Evolutionary conservation across 495 filamentous ascomycete species (phyloP), one percentile per base, ranked within the genome.

Genomic region (Neurospora cerealis): DNA sequence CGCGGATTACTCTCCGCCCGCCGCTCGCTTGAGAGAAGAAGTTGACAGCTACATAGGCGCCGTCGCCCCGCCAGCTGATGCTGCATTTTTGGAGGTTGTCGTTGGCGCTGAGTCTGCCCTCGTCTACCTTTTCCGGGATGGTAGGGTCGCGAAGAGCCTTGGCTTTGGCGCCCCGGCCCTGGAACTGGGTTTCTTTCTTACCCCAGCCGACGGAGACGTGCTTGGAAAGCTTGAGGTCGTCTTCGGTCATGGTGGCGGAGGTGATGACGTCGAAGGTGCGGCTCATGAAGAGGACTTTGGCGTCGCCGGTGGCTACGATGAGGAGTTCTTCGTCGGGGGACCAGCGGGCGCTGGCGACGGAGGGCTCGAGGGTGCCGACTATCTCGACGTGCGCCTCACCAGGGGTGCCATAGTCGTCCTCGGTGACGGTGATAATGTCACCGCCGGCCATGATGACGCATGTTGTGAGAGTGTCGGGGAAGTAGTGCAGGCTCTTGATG

Each of bases 171-270:
- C 94, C 90, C 79, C 93, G 94, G 70, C 96, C 96, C 79, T 97
- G 92, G 78, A 99, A 99, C 82, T 99, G 96, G 7, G 96, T 99
- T 82, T 99, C 96, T 79, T 91, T 91, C 85, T 98, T 98, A 74
- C 96, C 96, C 96, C 96, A 99, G 71, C 96, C 96, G 32, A 99
- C 96, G 24, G 94, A 97, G 60, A 99, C 96, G 88, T 99, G 96
- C 80, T 93, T 93, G 1, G 96, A 98, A 2, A 89, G 87, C 78
- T 94, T 90, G 72, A 97, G 84, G 81, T 99, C 96, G 34, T 93
- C 91, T 5, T 83, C 77, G 5, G 87, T 87, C 76, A 97, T 90
- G 15, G 85, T 85, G 73, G 92, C 86, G 77, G 93, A 91, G 8
- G 89, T 86, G 71, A 96, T 88, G 77, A 90, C 90, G 78, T 98